Percentiles rank a stretch among this genome's conserved stretches.
These are phyloP conservation scores for Microbotryum violaceum DNA, from an alignment of 1,284 basidiomycete species.

Conservation along the genomic window DNA sequence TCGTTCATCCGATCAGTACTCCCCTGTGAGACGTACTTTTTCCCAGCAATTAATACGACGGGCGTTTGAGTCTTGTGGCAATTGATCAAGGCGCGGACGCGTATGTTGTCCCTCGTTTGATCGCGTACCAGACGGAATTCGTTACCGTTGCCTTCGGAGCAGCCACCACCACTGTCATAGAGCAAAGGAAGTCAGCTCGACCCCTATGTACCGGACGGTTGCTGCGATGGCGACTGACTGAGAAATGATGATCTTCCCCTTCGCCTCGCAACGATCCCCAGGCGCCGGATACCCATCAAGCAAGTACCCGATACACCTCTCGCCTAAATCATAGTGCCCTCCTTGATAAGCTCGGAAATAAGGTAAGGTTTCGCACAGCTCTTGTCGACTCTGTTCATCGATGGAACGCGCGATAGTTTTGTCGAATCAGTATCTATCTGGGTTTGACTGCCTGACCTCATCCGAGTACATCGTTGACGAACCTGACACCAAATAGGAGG, in stretches of 20 bases:
- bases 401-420: not conserved
- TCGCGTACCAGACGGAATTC: conserved; percentile 6
- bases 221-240: too few relatives aligned
- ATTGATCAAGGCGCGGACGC: conserved; percentile 24
- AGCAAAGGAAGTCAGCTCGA: not conserved
- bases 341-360: conserved; percentile 29
- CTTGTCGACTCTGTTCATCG: conserved; percentile 19
- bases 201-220: too few relatives aligned
- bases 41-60: conserved; percentile 24
- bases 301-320: conserved; percentile 25
- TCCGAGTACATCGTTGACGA: not conserved
- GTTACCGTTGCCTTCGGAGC: conserved; percentile 3
- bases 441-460: too few relatives aligned
- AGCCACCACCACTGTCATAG: conserved; percentile 22
- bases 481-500: conserved; percentile 26
- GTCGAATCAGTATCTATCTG: not conserved
- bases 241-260: conserved; percentile 22
- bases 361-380: conserved; percentile 24
- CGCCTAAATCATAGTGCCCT: conserved; percentile 25
- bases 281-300: conserved; percentile 23
- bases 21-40: not conserved
- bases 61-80: conserved; percentile 15
- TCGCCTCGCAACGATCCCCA: conserved; percentile 9
- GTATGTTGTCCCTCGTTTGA: conserved; percentile 11
- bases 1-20: too few relatives aligned